Percentiles rank a stretch among this genome's conserved stretches.
phyloP scores from a whole-genome alignment of 73 alveolate genomes.

The Tetrahymena elliotti region DNA sequence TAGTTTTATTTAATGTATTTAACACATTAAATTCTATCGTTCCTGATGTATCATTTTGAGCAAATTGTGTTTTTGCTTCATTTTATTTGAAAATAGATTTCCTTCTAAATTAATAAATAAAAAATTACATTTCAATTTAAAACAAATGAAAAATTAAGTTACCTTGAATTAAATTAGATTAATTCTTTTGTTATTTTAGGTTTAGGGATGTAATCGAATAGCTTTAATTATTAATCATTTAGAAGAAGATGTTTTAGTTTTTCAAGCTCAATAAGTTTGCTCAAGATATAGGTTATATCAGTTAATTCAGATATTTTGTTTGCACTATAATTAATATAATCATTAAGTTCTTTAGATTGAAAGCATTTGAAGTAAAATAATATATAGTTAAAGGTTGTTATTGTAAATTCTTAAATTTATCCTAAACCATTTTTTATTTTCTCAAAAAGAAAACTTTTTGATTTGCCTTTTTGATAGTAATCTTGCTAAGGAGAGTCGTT shows the following conservation, averaged over 20 bases:
- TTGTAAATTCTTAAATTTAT: not conserved
- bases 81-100: no score
- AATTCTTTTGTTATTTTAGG: not conserved
- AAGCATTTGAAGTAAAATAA: not conserved
- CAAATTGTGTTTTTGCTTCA: not conserved
- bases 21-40: not conserved
- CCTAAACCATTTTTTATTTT: not conserved
- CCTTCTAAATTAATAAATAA: no score
- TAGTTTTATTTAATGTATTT: not conserved
- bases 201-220: not conserved
- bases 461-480: not conserved
- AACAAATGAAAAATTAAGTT: no score
- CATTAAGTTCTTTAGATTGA: not conserved
- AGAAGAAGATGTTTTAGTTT: not conserved
- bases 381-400: not conserved
- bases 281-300: not conserved
- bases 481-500: no score
- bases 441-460: not conserved
- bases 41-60: not conserved
- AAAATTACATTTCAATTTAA: no score
- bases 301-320: not conserved
- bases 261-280: not conserved
- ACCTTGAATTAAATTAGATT: not conserved
- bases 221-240: not conserved
- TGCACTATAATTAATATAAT: not conserved